Evolutionary conservation across 495 filamentous ascomycete genomes (phyloP).

Genomic region (Penicillium longicatenatum): DNA sequence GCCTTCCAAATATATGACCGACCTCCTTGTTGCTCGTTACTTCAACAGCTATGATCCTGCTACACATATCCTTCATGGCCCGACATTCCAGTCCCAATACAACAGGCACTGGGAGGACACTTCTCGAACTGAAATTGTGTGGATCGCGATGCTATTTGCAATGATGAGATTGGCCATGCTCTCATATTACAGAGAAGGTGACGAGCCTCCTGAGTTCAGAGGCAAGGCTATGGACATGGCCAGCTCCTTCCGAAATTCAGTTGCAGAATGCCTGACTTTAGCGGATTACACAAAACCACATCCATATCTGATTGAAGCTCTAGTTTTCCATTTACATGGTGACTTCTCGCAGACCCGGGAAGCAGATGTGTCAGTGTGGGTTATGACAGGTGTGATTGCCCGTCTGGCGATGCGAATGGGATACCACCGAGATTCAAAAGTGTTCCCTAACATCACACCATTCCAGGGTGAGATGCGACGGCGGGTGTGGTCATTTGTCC

Average conservation of each 20-base stretch:
- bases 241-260: slow-evolving; percentile 73
- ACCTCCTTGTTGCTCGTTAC: slow-evolving; percentile 74
- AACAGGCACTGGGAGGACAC: slow-evolving; percentile 89
- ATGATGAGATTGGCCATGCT: slow-evolving; percentile 90
- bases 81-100: slow-evolving; percentile 81
- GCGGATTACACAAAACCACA: slow-evolving; percentile 90
- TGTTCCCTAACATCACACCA: slow-evolving; percentile 78
- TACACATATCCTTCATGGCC: slow-evolving; percentile 82
- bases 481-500: slow-evolving; percentile 83
- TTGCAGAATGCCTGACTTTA: slow-evolving; percentile 82
- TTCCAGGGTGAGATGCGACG: slow-evolving; percentile 92
- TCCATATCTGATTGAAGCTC: slow-evolving; percentile 82
- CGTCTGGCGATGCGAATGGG: slow-evolving; percentile 93
- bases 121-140: slow-evolving; percentile 74
- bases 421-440: slow-evolving; percentile 87
- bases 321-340: slow-evolving; percentile 82
- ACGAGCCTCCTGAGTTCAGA: slow-evolving; percentile 84
- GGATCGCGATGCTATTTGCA: slow-evolving; percentile 86
- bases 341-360: slow-evolving; percentile 79
- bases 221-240: slow-evolving; percentile 75
- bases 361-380: slow-evolving; percentile 78
- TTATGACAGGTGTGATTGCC: slow-evolving; percentile 77
- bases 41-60: slow-evolving; percentile 74
- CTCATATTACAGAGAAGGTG: slow-evolving; percentile 85
- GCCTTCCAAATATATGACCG: slow-evolving; percentile 76